Percentiles rank a stretch among this genome's conserved stretches.
Evolutionary conservation across 1,284 basidiomycete species (phyloP).

Genomic region (Ustilago lituana): DNA sequence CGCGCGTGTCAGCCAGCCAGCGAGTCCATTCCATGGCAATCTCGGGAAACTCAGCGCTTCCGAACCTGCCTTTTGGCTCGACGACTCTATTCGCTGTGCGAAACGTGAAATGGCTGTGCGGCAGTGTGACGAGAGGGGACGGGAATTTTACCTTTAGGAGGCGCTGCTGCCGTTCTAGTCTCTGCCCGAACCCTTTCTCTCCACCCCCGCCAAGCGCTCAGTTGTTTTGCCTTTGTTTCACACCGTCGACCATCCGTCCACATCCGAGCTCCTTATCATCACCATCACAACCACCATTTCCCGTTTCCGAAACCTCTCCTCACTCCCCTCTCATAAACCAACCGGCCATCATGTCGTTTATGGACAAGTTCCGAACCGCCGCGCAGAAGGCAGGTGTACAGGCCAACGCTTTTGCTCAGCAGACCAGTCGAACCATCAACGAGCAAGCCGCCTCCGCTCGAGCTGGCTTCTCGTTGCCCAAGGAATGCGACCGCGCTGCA

Average conservation of each 20-base stretch:
- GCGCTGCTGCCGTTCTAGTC: too few species aligned
- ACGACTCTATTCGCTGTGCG: too few species aligned
- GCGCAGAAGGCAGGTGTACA: slow-evolving; percentile 78
- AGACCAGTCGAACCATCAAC: slow-evolving; percentile 48
- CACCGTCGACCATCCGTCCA: not conserved
- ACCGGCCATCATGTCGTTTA: slow-evolving; percentile 71
- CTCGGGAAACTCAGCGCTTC: too few species aligned
- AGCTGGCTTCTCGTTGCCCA: slow-evolving; percentile 63
- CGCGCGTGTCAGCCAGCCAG: slow-evolving; percentile 14
- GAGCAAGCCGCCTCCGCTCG: slow-evolving; percentile 58
- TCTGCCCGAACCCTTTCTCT: too few species aligned
- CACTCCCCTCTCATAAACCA: not conserved
- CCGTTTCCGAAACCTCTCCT: not conserved
- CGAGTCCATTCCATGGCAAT: too few species aligned
- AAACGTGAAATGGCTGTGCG: too few species aligned
- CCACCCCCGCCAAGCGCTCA: not conserved
- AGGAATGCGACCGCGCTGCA: slow-evolving; percentile 78
- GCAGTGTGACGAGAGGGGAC: too few species aligned
- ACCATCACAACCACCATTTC: slow-evolving; percentile 1
- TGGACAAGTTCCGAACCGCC: slow-evolving; percentile 81
- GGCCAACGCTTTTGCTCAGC: slow-evolving; percentile 63
- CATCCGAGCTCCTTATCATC: not conserved
- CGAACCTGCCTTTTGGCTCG: too few species aligned
- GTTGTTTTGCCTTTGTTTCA: not conserved
- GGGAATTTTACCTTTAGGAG: too few species aligned